Conservation (phyloP, 2,329 filamentous ascomycete species). For the Laburnicola sp. region DNA sequence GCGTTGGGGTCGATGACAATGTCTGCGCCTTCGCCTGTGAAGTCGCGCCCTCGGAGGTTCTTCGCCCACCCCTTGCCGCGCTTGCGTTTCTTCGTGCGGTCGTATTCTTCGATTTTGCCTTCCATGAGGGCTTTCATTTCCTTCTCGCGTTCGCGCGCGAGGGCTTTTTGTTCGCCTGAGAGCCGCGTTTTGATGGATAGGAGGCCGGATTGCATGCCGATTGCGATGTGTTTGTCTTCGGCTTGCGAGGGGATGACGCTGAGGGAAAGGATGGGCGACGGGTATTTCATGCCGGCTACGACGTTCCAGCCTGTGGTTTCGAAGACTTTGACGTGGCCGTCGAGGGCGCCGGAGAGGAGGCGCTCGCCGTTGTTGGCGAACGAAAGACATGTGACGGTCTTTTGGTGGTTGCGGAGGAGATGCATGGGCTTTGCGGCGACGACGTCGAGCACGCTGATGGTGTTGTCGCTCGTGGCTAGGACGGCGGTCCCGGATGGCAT, state of each 20-base stretch:
- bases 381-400: constrained; percentile 88
- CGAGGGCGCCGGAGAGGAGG: constrained; percentile 83
- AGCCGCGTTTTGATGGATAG: constrained; percentile 88
- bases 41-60: constrained; percentile 70
- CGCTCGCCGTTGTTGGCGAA: constrained; percentile 79
- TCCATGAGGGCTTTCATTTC: constrained; percentile 82
- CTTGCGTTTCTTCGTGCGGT: constrained; percentile 69
- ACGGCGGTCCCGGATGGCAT: constrained; percentile 85
- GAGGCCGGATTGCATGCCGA: constrained; percentile 93
- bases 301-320: constrained; percentile 95
- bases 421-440: constrained; percentile 87
- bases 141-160: constrained; percentile 74
- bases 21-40: constrained; percentile 80
- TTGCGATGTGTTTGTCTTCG: constrained; percentile 89
- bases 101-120: constrained; percentile 76
- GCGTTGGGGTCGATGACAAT: constrained; percentile 83
- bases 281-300: constrained; percentile 92
- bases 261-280: constrained; percentile 84
- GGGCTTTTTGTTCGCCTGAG: constrained; percentile 76
- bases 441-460: constrained; percentile 88
- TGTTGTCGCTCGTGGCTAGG: constrained; percentile 80
- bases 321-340: constrained; percentile 96
- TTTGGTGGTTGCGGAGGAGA: constrained; percentile 91
- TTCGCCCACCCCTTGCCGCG: constrained; percentile 64
- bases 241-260: constrained; percentile 70